Percentiles rank a stretch among this genome's conserved stretches.
Conservation (phyloP, 192 early-diverging fungal genomes). For the Coemansia sp. region DNA sequence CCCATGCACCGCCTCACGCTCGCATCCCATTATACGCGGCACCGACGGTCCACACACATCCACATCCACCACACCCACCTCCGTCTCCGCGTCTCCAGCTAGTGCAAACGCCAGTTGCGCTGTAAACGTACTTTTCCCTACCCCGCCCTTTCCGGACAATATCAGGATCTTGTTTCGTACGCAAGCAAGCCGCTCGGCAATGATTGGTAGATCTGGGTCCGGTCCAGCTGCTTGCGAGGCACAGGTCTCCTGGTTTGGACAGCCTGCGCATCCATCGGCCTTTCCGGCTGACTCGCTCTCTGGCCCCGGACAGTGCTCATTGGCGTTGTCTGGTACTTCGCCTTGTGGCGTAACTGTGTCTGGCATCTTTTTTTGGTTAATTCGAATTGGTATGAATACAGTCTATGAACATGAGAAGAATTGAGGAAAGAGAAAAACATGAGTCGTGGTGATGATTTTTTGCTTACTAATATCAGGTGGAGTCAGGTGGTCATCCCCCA, state of each 20-base stretch:
- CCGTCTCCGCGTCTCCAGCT: conserved; percentile 27
- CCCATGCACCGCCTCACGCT: conserved; percentile 79
- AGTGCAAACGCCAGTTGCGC: conserved; percentile 85
- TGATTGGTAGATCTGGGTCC: conserved; percentile 72
- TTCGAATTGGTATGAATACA: too few species aligned
- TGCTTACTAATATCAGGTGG: neutral
- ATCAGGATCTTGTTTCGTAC: conserved; percentile 87
- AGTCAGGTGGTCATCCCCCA: neutral
- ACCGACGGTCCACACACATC: conserved; percentile 96
- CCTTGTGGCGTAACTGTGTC: conserved; percentile 7
- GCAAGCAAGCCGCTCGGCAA: conserved; percentile 60
- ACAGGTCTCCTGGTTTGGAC: conserved; percentile 78
- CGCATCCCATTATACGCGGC: conserved; percentile 90
- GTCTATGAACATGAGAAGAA: too few species aligned
- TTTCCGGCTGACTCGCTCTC: conserved; percentile 71
- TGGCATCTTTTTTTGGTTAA: too few species aligned
- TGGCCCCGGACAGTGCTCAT: conserved; percentile 77
- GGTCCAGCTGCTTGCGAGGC: conserved; percentile 75
- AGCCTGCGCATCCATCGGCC: conserved; percentile 75
- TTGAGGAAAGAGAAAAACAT: neutral
- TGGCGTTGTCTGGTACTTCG: conserved; percentile 59
- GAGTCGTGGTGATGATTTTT: too few species aligned
- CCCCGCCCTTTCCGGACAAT: conserved; percentile 97
- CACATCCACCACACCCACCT: conserved; percentile 90
- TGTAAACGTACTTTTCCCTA: conserved; percentile 93